Conservation (phyloP, 495 filamentous ascomycete species). For the Aspergillus panamensis region DNA sequence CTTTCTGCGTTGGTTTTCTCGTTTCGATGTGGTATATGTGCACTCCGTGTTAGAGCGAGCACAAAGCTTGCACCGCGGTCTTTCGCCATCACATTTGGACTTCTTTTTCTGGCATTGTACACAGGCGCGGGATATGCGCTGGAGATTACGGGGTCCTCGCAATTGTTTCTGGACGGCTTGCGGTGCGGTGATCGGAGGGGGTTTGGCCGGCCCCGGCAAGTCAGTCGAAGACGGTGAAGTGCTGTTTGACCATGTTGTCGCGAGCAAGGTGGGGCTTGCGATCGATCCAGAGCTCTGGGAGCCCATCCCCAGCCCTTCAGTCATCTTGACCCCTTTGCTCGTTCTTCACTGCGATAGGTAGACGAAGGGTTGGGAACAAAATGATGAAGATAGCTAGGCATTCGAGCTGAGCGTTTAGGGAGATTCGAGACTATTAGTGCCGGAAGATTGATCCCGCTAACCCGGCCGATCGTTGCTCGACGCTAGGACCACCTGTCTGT, state of each 20-base stretch:
- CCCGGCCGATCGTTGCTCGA: no score
- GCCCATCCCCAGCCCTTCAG: background rate
- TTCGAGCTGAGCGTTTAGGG: background rate
- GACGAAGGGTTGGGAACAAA: background rate
- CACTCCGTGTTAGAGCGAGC: constrained; percentile 9
- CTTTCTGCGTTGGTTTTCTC: constrained; percentile 12
- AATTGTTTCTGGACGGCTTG: background rate
- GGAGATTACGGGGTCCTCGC: background rate
- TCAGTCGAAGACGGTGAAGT: background rate
- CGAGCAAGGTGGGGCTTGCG: background rate
- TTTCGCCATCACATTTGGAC: constrained; percentile 38
- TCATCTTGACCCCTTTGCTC: background rate
- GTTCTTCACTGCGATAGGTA: background rate
- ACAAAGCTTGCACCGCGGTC: constrained; percentile 25
- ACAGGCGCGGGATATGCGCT: constrained; percentile 36
- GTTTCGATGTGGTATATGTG: constrained; percentile 17
- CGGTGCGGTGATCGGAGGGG: background rate
- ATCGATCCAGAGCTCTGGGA: background rate
- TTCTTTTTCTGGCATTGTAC: constrained; percentile 38
- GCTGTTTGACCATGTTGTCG: background rate
- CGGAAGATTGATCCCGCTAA: no score
- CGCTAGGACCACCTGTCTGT: no score
- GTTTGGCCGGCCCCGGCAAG: background rate
- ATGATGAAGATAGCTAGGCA: background rate
- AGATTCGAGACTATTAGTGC: no score